phyloP scores from a whole-genome alignment of 176 grass and related monocot species.

The Cenchrus fungigraminus region DNA sequence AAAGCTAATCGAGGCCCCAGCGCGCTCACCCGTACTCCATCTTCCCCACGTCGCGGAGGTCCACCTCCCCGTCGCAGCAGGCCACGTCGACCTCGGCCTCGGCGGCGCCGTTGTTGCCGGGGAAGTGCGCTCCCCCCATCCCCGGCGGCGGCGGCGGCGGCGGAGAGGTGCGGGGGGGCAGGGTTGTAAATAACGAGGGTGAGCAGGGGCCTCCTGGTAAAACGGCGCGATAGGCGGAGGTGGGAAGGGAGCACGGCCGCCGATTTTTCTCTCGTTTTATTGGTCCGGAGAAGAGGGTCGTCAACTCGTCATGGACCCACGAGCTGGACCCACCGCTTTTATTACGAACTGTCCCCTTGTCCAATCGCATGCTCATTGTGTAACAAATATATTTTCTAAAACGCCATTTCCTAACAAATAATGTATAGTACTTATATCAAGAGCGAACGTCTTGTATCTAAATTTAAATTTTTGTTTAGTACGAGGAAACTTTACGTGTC shows the following conservation, averaged over 20 bases:
- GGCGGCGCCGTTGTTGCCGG: constrained; percentile 12
- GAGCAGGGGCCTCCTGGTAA: not conserved
- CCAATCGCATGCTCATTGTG: not conserved
- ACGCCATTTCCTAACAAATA: too few species aligned
- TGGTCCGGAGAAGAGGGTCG: constrained; percentile 27
- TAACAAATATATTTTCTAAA: too few species aligned
- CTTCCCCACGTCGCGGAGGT: constrained; percentile 58
- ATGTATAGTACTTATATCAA: too few species aligned
- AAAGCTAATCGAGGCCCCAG: not conserved
- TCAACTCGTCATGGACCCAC: not conserved
- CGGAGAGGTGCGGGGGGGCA: not conserved
- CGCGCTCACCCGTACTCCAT: constrained; percentile 65
- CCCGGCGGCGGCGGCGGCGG: constrained; percentile 27
- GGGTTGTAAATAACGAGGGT: not conserved
- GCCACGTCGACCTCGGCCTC: not conserved
- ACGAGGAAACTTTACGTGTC: too few species aligned
- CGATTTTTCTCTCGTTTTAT: constrained; percentile 29
- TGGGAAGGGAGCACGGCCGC: too few species aligned
- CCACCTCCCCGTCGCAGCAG: not conserved
- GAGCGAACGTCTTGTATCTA: too few species aligned
- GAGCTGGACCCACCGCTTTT: constrained; percentile 16
- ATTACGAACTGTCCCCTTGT: not conserved
- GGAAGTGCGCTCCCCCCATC: constrained; percentile 51
- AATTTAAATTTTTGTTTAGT: too few species aligned
- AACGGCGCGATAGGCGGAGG: not conserved